A percentile compares a stretch with the other conserved stretches of the same genome.
phyloP scores from a whole-genome alignment of 371 early-diverging fungal species.

The Zychaea mexicana region DNA sequence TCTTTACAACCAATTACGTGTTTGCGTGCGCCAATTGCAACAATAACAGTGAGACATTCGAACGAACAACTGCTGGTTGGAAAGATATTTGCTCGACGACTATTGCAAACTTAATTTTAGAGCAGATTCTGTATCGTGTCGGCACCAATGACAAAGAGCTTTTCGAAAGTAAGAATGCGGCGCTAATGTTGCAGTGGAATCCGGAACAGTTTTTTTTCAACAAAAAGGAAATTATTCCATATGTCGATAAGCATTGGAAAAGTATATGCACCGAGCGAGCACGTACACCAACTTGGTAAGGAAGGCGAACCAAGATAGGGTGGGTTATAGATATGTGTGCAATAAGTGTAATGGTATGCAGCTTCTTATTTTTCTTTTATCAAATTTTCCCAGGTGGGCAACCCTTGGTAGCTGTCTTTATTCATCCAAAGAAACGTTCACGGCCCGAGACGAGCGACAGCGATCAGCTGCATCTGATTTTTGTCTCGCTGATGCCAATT shows the following conservation, averaged over 20 bases:
- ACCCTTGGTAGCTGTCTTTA: slow-evolving; percentile 68
- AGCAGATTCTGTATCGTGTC: slow-evolving; percentile 46
- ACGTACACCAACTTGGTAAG: slow-evolving; percentile 67
- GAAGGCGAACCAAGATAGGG: too few relatives aligned
- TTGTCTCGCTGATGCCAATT: slow-evolving; percentile 57
- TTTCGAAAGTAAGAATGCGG: slow-evolving; percentile 57
- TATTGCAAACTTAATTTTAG: slow-evolving; percentile 65
- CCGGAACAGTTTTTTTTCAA: slow-evolving; percentile 66
- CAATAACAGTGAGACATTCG: slow-evolving; percentile 49
- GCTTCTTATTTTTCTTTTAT: neutral
- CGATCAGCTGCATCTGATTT: slow-evolving; percentile 71
- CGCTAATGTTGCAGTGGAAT: slow-evolving; percentile 51
- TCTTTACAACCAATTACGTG: slow-evolving; percentile 68
- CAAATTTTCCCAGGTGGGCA: slow-evolving; percentile 63
- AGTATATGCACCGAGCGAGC: slow-evolving; percentile 68
- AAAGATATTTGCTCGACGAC: slow-evolving; percentile 71
- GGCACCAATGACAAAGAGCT: slow-evolving; percentile 38
- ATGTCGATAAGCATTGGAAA: slow-evolving; percentile 72
- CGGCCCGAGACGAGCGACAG: slow-evolving; percentile 61
- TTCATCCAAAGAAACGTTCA: slow-evolving; percentile 63
- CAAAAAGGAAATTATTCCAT: slow-evolving; percentile 69
- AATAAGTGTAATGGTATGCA: too few relatives aligned
- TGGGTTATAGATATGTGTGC: too few relatives aligned
- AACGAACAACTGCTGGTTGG: slow-evolving; percentile 72
- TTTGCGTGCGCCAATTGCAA: slow-evolving; percentile 57